phyloP scores from a whole-genome alignment of 306 rosid species.

The Geum urbanum region DNA sequence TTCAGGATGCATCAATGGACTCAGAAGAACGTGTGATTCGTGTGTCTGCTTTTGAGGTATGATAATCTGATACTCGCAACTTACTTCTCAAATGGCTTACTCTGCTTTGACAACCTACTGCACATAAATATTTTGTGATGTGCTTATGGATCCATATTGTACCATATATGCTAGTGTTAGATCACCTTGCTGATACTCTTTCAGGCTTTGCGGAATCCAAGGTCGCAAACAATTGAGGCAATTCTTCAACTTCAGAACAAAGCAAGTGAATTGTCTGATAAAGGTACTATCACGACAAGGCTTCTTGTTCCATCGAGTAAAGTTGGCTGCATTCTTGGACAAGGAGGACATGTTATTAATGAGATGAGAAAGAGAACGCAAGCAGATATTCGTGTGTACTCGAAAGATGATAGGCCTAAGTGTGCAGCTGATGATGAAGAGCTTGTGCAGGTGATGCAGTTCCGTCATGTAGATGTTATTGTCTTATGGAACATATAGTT shows the following conservation, averaged over 20 bases:
- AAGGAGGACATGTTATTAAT: slow-evolving; percentile 39
- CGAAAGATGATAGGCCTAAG: slow-evolving; percentile 35
- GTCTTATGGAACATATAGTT: not conserved
- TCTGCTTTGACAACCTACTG: not conserved
- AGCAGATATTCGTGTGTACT: slow-evolving; percentile 31
- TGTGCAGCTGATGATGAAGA: slow-evolving; percentile 41
- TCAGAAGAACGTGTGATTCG: slow-evolving; percentile 32
- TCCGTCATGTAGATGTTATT: slow-evolving; percentile 4
- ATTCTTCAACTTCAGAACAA: slow-evolving; percentile 35
- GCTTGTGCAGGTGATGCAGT: slow-evolving; percentile 29
- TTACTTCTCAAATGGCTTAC: not conserved
- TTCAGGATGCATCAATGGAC: slow-evolving; percentile 29
- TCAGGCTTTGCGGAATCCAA: slow-evolving; percentile 29
- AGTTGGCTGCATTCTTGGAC: slow-evolving; percentile 43
- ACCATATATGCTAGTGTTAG: not conserved
- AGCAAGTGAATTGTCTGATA: slow-evolving; percentile 30
- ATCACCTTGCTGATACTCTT: slow-evolving; percentile 17
- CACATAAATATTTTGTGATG: slow-evolving; percentile 6
- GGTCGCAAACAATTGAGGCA: slow-evolving; percentile 36
- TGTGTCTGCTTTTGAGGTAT: slow-evolving; percentile 38
- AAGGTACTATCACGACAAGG: slow-evolving; percentile 25
- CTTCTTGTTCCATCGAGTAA: slow-evolving; percentile 37
- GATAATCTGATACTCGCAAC: slow-evolving; percentile 4
- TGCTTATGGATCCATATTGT: slow-evolving; percentile 1
- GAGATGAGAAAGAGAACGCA: slow-evolving; percentile 39